Evolutionary conservation across 257 asterid species (phyloP), one percentile per base, ranked within the genome.

Genomic region (Plantago ovata): DNA sequence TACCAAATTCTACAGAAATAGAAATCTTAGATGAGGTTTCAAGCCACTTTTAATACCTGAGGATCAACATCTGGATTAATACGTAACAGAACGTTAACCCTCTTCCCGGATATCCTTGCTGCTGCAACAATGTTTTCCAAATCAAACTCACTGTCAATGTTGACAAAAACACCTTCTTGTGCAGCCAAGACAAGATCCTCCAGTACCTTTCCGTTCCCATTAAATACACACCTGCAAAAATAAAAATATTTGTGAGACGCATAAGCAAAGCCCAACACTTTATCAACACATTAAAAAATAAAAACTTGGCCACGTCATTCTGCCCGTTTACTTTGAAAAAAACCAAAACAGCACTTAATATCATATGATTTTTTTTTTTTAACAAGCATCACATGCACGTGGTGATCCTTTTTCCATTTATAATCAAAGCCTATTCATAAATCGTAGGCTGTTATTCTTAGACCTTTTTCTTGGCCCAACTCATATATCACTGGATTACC

Each of bases 41-140:
- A n/a, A n/a, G n/a, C n/a, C n/a, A n/a, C n/a, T n/a, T n/a, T 50
- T 3, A 52, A 33, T 85, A 92, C 98, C 98, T 92, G 95, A 65
- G 98, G 98, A 73, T 92, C 98, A 68, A 88, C 98, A 53, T 92
- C 95, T 0, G 98, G 98, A 78, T 92, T 92, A 64, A 92, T 92
- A 13, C 96, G 87, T 40, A 92, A 69, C 19, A 92, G 77, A 71
- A 88, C 96, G 28, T 92, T 84, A 61, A 85, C 95, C 71, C 75
- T 76, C 78, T 88, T 92, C 66, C 95, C 95, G 14, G 94, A 73
- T 68, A 92, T 67, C 72, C 85, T 85, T 53, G 96, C 81, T 23
- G 98, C 96, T 1, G 77, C 70, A 14, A 85, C 85, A 44, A 88
- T 92, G 78, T 92, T 92, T 32, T 88, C 96, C 78, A 92, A 74